Percentiles rank a stretch among this genome's conserved stretches.
Evolutionary conservation across 495 filamentous ascomycete genomes (phyloP).

Genomic region (Tuber melanosporum): DNA sequence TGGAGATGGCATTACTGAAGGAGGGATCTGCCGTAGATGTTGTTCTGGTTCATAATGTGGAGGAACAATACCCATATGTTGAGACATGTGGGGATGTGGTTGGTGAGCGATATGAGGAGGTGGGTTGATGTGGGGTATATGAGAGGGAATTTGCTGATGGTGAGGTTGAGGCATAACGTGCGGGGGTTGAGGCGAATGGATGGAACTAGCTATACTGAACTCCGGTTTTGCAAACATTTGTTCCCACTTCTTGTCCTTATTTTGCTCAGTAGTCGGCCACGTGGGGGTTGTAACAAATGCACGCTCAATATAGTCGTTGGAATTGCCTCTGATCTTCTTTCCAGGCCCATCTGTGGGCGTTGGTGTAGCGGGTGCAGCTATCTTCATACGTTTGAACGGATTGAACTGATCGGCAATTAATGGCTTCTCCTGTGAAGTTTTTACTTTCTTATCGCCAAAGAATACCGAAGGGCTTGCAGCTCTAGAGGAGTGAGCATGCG

Average conservation of each 20-base stretch:
- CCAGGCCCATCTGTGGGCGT: slow-evolving; percentile 16
- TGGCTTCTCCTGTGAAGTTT: slow-evolving; percentile 49
- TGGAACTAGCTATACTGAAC: slow-evolving; percentile 43
- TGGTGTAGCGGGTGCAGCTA: slow-evolving; percentile 43
- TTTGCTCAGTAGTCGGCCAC: slow-evolving; percentile 54
- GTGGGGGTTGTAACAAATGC: slow-evolving; percentile 60
- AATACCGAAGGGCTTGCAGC: slow-evolving; percentile 54
- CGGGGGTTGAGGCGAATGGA: slow-evolving; percentile 53
- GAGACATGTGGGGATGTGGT: slow-evolving; percentile 45
- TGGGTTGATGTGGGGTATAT: slow-evolving; percentile 46
- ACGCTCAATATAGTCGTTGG: slow-evolving; percentile 59
- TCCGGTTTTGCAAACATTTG: slow-evolving; percentile 57
- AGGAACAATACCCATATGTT: slow-evolving; percentile 46
- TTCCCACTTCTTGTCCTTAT: slow-evolving; percentile 56
- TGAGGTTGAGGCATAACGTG: slow-evolving; percentile 51
- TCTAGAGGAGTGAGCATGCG: slow-evolving; percentile 50
- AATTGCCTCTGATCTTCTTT: slow-evolving; percentile 33
- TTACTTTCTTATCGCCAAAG: slow-evolving; percentile 55
- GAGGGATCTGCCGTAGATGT: slow-evolving; percentile 62
- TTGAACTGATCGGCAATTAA: slow-evolving; percentile 58
- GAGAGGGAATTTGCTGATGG: slow-evolving; percentile 57
- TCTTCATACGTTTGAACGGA: slow-evolving; percentile 61
- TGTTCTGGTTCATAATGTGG: slow-evolving; percentile 58
- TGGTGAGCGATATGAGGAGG: slow-evolving; percentile 51
- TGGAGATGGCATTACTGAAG: slow-evolving; percentile 61